Percentiles rank a stretch among this genome's conserved stretches.
These are phyloP conservation scores for Datisca glomerata DNA, from an alignment of 306 rosid genomes.

Conservation along the genomic window DNA sequence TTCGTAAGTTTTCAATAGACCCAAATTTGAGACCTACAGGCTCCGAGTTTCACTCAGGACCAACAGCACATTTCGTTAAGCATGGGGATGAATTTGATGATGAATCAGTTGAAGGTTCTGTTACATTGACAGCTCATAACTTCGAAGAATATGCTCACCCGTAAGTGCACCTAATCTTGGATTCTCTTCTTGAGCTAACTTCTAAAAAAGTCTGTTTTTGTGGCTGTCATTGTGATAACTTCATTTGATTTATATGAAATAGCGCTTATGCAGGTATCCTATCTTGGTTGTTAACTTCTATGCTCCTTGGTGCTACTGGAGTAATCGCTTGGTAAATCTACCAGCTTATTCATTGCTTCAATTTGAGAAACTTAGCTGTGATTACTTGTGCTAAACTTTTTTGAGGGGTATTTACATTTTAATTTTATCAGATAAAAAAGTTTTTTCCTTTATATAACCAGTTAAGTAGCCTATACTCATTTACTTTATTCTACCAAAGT, in stretches of 20 bases:
- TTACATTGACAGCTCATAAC: conserved; percentile 26
- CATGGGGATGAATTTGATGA: conserved; percentile 79
- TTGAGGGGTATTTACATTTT: too few relatives aligned
- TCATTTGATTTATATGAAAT: conserved; percentile 9
- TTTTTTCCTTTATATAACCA: too few relatives aligned
- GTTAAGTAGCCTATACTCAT: too few relatives aligned
- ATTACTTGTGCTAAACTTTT: too few relatives aligned
- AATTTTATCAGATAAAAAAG: too few relatives aligned
- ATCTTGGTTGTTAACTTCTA: conserved; percentile 74
- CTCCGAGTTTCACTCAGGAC: conserved; percentile 74
- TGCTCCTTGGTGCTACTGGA: conserved; percentile 99
- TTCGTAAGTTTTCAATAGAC: conserved; percentile 77
- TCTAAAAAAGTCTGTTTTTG: too few relatives aligned
- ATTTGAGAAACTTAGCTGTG: too few relatives aligned
- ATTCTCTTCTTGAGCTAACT: too few relatives aligned
- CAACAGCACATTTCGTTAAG: conserved; percentile 44
- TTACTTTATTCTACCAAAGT: too few relatives aligned
- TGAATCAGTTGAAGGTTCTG: conserved; percentile 57
- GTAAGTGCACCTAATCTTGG: conserved; percentile 61
- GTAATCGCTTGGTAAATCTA: conserved; percentile 88
- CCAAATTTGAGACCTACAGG: conserved; percentile 68
- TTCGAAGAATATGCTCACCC: conserved; percentile 58
- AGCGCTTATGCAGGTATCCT: conserved; percentile 47
- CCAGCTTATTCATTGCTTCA: too few relatives aligned
- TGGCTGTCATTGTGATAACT: neutral